These are phyloP conservation scores for Schrenkiella parvula DNA, from an alignment of 345 rosid species.

Conservation along the genomic window DNA sequence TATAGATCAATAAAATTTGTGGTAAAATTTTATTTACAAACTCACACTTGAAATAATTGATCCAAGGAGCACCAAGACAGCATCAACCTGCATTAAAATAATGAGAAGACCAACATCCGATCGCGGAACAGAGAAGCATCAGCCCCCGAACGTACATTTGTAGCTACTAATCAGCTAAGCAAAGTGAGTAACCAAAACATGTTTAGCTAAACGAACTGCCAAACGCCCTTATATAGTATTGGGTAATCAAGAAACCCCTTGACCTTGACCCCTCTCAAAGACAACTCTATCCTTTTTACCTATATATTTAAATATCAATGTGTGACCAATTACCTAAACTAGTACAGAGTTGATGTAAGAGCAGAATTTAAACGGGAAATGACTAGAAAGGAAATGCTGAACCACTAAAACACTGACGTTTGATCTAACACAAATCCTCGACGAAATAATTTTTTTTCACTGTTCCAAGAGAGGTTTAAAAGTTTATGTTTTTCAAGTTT, in stretches of 20 bases:
- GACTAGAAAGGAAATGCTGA: constrained; percentile 1
- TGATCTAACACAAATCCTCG: background rate
- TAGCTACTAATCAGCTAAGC: constrained; percentile 7
- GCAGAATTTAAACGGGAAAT: background rate
- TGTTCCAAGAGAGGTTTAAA: background rate
- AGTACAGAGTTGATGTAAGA: background rate
- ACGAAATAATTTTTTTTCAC: background rate
- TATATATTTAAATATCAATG: background rate
- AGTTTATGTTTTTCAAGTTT: no score
- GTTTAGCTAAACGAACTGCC: background rate
- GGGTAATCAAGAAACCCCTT: constrained; percentile 9
- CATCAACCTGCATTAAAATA: constrained; percentile 65
- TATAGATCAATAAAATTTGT: background rate
- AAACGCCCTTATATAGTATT: constrained; percentile 1
- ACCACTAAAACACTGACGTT: background rate
- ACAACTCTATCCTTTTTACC: background rate
- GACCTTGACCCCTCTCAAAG: background rate
- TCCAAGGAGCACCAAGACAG: constrained; percentile 72
- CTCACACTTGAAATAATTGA: constrained; percentile 64
- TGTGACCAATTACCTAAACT: constrained; percentile 6
- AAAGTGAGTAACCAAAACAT: background rate
- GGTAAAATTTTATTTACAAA: constrained; percentile 5
- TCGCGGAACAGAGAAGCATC: background rate
- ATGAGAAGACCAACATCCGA: background rate
- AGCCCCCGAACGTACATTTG: background rate